A percentile compares a stretch with the other conserved stretches of the same genome.
phyloP scores from a whole-genome alignment of 805 yeast genomes.

The Lipomyces chichibuensis region DNA sequence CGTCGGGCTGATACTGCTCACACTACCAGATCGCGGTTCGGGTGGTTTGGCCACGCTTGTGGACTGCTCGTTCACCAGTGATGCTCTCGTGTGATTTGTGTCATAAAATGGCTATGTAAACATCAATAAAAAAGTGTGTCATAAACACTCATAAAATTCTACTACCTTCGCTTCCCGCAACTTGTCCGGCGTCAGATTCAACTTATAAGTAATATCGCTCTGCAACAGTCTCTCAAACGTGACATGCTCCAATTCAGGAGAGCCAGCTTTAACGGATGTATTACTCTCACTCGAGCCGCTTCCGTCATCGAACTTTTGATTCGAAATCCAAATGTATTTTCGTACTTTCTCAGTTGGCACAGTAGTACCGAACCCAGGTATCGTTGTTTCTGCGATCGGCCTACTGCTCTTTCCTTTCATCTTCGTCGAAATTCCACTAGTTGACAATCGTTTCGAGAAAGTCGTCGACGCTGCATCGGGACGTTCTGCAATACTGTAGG shows the following conservation, averaged over 20 bases:
- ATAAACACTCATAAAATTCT: not conserved
- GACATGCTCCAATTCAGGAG: slow-evolving; percentile 13
- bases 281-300: not conserved
- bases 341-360: slow-evolving; percentile 19
- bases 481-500: not conserved
- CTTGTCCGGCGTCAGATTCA: slow-evolving; percentile 19
- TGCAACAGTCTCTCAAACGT: slow-evolving; percentile 16
- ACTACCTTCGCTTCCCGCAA: slow-evolving; percentile 12
- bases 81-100: not conserved
- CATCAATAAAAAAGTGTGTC: not conserved
- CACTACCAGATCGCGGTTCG: not conserved
- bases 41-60: not conserved
- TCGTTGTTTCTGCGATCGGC: not conserved
- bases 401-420: not conserved
- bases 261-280: not conserved
- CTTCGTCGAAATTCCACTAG: not conserved
- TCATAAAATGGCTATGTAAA: not conserved
- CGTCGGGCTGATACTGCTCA: not conserved
- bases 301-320: slow-evolving; percentile 1
- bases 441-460: not conserved
- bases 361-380: slow-evolving; percentile 8
- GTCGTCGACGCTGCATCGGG: not conserved
- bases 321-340: slow-evolving; percentile 21
- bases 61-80: not conserved
- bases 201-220: slow-evolving; percentile 19